Conservation (phyloP, 257 asterid species). For the Agastache rugosa region DNA sequence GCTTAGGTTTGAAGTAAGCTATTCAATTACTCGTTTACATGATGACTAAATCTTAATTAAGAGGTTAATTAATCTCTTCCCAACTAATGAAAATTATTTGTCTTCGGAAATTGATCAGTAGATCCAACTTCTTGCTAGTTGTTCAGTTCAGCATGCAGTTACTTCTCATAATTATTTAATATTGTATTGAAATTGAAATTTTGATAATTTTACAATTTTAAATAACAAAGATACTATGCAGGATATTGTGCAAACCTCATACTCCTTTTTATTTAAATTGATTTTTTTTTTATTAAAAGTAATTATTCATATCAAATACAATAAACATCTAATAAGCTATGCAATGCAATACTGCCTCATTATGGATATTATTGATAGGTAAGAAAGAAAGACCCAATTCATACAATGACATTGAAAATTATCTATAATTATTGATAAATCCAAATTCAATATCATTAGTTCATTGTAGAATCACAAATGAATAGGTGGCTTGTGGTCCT, state of each 20-base stretch:
- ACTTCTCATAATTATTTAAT: too few species aligned
- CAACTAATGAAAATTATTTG: background rate
- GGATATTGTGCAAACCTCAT: too few species aligned
- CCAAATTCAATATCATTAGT: background rate
- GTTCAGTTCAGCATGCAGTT: too few species aligned
- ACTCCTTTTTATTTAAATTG: too few species aligned
- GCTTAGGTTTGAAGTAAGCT: slow-evolving; percentile 31
- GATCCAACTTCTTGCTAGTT: background rate
- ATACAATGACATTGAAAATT: too few species aligned
- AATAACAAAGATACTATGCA: too few species aligned
- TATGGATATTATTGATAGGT: background rate
- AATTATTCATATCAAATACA: too few species aligned
- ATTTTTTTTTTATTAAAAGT: too few species aligned
- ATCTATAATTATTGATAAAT: background rate
- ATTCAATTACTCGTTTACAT: background rate
- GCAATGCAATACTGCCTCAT: background rate
- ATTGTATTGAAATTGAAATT: too few species aligned
- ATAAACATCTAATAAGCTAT: background rate
- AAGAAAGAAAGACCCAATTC: background rate
- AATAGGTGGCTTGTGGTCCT: slow-evolving; percentile 14
- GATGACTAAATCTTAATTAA: background rate
- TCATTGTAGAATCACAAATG: background rate
- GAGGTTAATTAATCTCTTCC: background rate
- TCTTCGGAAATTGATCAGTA: background rate
- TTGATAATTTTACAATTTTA: too few species aligned